Evolutionary conservation across 805 yeast genomes (phyloP), one percentile per base, ranked within the genome.

Genomic region (Saccharomycodes ludwigii): DNA sequence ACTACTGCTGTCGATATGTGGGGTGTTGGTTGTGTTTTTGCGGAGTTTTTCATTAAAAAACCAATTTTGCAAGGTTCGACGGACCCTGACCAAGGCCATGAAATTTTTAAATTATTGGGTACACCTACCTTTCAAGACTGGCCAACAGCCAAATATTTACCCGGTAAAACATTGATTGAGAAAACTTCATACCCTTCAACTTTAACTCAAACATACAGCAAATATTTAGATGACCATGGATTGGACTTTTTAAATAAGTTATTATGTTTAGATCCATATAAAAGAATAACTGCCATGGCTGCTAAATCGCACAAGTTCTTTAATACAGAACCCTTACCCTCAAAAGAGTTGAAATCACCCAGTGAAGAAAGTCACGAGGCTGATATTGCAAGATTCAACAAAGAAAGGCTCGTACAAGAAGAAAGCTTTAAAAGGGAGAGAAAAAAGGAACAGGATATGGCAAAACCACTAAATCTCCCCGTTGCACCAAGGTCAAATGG

Each of bases 11-110:
- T 88, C 9, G 99, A 91, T 56, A 69, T 91, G 58, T 91, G 99
- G 99, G 96, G 97, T 0, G 70, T 83, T 14, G 97, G 97, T 1
- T 91, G 98, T 58, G 88, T 91, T 0, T 76, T 91, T 49, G 98
- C 84, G 0, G 99, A 91, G 56, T 65, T 86, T 48, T 88, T 80
- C 56, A 73, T 72, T 20, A 69, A 73, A 39, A 73, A 69, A 42
- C 98, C 98, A 1, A 78, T 91, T 11, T 53, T 91, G 29, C 85
- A 76, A 25, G 99, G 98, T 0, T 61, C 68, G 27, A 69, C 91
- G 1, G 98, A 91, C 51, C 53, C 78, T 8, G 94, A 88, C 51
- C 99, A 91, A 58, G 82, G 91, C 0, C 76, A 76, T 43, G 63
- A 72, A 19, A 78, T 88, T 7, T 91, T 91, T 52, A 71, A 71